Base-by-base conservation (phyloP, 176 grass and related monocot species). In the Saccharum spontaneum region DNA sequence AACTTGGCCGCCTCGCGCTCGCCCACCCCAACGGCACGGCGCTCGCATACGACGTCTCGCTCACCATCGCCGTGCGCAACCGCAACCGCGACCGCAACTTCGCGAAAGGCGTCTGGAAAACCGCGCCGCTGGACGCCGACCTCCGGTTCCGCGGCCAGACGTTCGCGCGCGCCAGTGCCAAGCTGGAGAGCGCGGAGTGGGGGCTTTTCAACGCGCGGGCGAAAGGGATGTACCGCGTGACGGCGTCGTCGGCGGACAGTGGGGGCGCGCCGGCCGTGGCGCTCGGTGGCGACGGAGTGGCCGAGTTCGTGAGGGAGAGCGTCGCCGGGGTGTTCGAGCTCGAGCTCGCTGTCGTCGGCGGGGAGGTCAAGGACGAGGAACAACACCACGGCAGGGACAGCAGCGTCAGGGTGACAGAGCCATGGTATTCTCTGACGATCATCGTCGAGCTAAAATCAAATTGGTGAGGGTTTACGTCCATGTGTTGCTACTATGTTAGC, bases 31-130 rank as follows among this genome's bases (percentile, higher is more conserved):
- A 60, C 54, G 40, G 41, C 17, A 55, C 76, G 10, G 52, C 45
- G 52, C 18, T 55, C 46, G 62, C 54, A 10, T 89, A 71, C 76
- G 80, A 67, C 44, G 67, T 89, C 59, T 57, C 65, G 3, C 67
- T 85, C 10, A 46, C 71, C 30, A 10, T 87, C 43, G 62, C 77
- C 52, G 23, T 87, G 14, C 22, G 67, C 46, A 86, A n/a, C n/a
- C n/a, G n/a, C n/a, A n/a, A n/a, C n/a, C n/a, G n/a, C n/a, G n/a
- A 86, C 88, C 81, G 43, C n/a, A 59, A 68, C 84, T 70, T 83
- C 69, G 23, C 57, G n/a, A 44, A 65, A 31, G 22, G 26, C 3
- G 61, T 39, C 10, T 14, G 41, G 64, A 16, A 65, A 38, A 37
- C 75, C 15, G 69, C 65, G 13, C 69, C 67, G 41, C 73, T 90